Base-by-base conservation (phyloP, 495 filamentous ascomycete species). In the Staphylotrichum tortipilum region DNA sequence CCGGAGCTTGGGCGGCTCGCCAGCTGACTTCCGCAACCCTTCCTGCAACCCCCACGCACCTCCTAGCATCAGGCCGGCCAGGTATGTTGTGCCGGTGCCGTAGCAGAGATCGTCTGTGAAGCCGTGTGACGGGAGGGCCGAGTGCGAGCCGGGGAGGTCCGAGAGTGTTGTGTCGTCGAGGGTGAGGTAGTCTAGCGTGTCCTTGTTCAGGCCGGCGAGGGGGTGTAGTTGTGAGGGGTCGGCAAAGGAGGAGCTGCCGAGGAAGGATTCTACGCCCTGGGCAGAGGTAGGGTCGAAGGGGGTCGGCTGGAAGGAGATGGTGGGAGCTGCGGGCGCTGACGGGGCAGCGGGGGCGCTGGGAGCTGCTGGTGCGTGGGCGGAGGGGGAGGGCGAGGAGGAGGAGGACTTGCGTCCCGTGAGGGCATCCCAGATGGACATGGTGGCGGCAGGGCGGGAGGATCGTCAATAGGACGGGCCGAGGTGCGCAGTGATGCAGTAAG, bases 81-180 rank as follows among this genome's bases (percentile, higher is more conserved):
- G 78, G 68, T 98, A 98, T 55, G 88, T 94, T 30, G 90, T 82
- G 47, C 92, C 92, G 21, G 91, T 89, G 59, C 94, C 94, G 64
- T 98, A 98, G 70, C 92, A 97, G 42, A 98, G 81, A 67, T 98
- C 92, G 64, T 98, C 92, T 43, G 87, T 92, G 82, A 94, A 98
- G 57, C 92, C 92, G 63, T 94, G 84, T 23, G 89, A 95, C 4
- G 94, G 94, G 29, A 98, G 78, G 30, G 87, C 83, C 12, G 89
- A 88, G 49, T 84, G 84, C 34, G 80, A 75, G 59, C 89, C 90
- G 43, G 92, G 88, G n/a, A 94, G 78, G 59, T 90, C 77, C 31
- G 89, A 90, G 37, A 97, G 84, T 10, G 83, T 77, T 21, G 88
- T 85, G 59, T 97, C 92, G 73, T 97, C 92, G 63, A 98, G 85